Conservation (phyloP, 495 filamentous ascomycete genomes). For the Pyrenula massariospora region DNA sequence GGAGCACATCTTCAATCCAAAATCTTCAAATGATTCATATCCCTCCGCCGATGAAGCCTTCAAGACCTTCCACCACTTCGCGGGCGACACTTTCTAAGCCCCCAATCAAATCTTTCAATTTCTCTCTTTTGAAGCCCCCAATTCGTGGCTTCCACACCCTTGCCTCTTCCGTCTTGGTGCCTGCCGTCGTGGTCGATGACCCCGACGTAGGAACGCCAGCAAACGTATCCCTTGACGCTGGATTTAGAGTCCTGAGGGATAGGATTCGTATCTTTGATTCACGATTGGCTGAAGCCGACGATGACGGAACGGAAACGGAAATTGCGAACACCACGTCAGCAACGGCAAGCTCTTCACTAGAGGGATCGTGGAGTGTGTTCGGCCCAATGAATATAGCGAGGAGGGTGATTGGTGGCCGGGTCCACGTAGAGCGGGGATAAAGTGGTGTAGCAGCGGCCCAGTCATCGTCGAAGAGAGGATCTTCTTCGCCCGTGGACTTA, state of each 20-base stretch:
- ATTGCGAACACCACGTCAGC: slow-evolving; percentile 80
- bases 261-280: slow-evolving; percentile 33
- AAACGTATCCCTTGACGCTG: slow-evolving; percentile 58
- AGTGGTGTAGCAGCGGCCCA: slow-evolving; percentile 74
- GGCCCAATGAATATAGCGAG: slow-evolving; percentile 77
- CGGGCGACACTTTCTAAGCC: slow-evolving; percentile 56
- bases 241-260: slow-evolving; percentile 57
- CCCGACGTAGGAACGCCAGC: slow-evolving; percentile 23
- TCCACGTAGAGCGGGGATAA: slow-evolving; percentile 42
- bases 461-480: slow-evolving; percentile 96
- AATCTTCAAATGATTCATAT: no score
- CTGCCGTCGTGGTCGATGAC: slow-evolving; percentile 18
- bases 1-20: no score
- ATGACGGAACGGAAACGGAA: slow-evolving; percentile 39
- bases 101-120: slow-evolving; percentile 55
- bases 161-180: slow-evolving; percentile 36
- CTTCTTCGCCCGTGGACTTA: slow-evolving; percentile 78
- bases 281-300: slow-evolving; percentile 8
- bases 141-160: slow-evolving; percentile 71
- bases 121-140: slow-evolving; percentile 59
- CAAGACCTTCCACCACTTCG: slow-evolving; percentile 66
- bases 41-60: slow-evolving; percentile 39
- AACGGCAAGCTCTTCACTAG: slow-evolving; percentile 78
- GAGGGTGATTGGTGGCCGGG: slow-evolving; percentile 66
- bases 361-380: slow-evolving; percentile 91